phyloP scores from a whole-genome alignment of 2,329 filamentous ascomycete species.

The Diaporthe vexans region DNA sequence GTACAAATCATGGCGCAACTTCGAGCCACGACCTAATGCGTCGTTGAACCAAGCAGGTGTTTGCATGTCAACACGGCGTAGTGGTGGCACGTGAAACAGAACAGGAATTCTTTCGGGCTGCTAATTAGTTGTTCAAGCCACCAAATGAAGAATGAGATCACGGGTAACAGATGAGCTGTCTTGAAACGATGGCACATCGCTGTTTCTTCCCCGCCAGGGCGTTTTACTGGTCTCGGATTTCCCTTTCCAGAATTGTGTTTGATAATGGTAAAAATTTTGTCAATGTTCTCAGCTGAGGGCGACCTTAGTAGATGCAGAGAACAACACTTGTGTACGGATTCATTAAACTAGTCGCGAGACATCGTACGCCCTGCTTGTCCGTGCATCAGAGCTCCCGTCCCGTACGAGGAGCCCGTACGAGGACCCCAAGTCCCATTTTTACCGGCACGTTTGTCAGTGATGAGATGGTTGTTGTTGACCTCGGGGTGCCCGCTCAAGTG shows the following conservation, averaged over 20 bases:
- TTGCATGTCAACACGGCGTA: not conserved
- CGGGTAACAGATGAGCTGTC: not conserved
- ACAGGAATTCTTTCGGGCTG: not conserved
- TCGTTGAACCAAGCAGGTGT: not conserved
- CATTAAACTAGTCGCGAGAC: not conserved
- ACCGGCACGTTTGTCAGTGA: too few species aligned
- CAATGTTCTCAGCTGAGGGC: not conserved
- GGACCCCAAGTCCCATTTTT: too few species aligned
- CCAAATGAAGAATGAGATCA: not conserved
- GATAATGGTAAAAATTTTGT: not conserved
- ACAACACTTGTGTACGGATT: not conserved
- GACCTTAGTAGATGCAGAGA: not conserved
- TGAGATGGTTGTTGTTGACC: not conserved
- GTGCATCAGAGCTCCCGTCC: not conserved
- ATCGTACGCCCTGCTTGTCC: not conserved
- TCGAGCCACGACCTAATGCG: not conserved
- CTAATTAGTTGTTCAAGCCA: not conserved
- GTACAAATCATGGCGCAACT: not conserved
- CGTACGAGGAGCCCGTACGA: too few species aligned
- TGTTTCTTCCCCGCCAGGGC: not conserved
- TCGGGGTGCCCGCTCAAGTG: not conserved
- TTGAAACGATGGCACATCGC: not conserved
- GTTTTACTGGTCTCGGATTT: too few species aligned
- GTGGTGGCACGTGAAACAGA: not conserved
- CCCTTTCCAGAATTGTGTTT: not conserved